Evolutionary conservation across 1,284 basidiomycete species (phyloP).

Genomic region (Tylopilus sp.): DNA sequence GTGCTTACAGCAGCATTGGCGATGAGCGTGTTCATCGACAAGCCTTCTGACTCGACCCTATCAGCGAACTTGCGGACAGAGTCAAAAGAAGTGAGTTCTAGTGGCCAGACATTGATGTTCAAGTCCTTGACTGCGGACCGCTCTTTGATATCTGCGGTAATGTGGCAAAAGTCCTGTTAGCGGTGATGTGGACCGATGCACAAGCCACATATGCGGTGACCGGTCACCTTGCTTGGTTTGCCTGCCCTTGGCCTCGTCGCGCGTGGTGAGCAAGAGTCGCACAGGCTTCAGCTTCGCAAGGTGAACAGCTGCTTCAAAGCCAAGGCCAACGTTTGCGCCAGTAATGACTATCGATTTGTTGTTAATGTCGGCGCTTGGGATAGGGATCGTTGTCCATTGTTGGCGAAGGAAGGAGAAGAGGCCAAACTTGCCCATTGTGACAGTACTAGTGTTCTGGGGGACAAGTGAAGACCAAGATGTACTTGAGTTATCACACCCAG

Average conservation of each 20-base stretch:
- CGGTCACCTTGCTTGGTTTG: conserved; percentile 30
- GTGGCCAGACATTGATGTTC: conserved; percentile 33
- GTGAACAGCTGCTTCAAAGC: conserved; percentile 44
- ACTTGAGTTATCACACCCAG: too few species aligned
- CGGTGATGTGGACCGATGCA: background rate
- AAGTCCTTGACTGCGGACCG: conserved; percentile 28
- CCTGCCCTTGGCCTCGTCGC: conserved; percentile 37
- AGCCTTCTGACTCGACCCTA: conserved; percentile 31
- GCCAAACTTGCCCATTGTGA: conserved; percentile 34
- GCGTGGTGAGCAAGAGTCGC: conserved; percentile 41
- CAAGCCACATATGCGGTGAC: conserved; percentile 2
- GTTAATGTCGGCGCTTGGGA: conserved; percentile 37
- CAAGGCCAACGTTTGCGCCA: conserved; percentile 48
- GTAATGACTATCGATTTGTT: conserved; percentile 43
- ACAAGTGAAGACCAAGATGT: background rate
- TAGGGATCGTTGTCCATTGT: conserved; percentile 38
- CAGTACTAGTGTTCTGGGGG: conserved; percentile 1
- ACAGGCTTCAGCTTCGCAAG: conserved; percentile 41
- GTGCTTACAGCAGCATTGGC: conserved; percentile 37
- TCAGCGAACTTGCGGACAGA: conserved; percentile 42
- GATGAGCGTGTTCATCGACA: conserved; percentile 35
- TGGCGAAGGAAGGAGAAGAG: conserved; percentile 29
- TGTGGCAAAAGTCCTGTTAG: conserved; percentile 3
- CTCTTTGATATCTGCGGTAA: conserved; percentile 32
- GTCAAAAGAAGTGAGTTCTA: conserved; percentile 43